Percentiles rank a stretch among this genome's conserved stretches.
Conservation (phyloP, 345 rosid species). For the Raphanus sativus region DNA sequence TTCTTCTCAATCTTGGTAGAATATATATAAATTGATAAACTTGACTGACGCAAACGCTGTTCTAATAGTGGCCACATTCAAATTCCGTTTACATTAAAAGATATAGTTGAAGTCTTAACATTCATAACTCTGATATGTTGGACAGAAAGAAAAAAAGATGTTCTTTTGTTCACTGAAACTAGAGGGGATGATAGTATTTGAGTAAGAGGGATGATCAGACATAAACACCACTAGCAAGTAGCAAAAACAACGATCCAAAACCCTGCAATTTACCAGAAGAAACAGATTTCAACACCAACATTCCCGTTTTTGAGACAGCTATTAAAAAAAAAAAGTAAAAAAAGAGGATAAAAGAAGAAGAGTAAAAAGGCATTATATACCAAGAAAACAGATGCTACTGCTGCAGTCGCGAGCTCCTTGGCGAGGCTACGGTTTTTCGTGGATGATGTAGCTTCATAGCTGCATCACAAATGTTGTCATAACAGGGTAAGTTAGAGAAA, state of each 20-base stretch:
- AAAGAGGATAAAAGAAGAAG: background rate
- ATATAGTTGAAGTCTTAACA: background rate
- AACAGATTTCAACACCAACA: slow-evolving; percentile 1
- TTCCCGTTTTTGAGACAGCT: background rate
- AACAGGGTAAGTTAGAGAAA: background rate
- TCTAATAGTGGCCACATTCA: background rate
- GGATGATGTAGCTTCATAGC: slow-evolving; percentile 88
- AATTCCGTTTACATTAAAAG: background rate
- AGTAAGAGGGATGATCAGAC: slow-evolving; percentile 47
- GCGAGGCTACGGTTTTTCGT: slow-evolving; percentile 65
- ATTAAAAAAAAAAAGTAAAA: background rate
- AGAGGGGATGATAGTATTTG: slow-evolving; percentile 3
- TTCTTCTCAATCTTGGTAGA: background rate
- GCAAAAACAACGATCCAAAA: slow-evolving; percentile 87
- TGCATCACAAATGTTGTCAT: slow-evolving; percentile 31
- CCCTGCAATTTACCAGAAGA: slow-evolving; percentile 57
- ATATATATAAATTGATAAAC: background rate
- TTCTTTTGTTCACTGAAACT: background rate
- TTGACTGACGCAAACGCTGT: background rate
- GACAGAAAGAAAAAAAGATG: background rate
- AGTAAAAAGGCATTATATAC: slow-evolving; percentile 36
- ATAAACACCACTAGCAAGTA: slow-evolving; percentile 84
- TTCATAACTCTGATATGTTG: slow-evolving; percentile 14
- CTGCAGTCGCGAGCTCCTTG: slow-evolving; percentile 73
- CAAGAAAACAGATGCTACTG: slow-evolving; percentile 79